Evolutionary conservation across 805 yeast species (phyloP).

Genomic region (Komagataella ulmi): DNA sequence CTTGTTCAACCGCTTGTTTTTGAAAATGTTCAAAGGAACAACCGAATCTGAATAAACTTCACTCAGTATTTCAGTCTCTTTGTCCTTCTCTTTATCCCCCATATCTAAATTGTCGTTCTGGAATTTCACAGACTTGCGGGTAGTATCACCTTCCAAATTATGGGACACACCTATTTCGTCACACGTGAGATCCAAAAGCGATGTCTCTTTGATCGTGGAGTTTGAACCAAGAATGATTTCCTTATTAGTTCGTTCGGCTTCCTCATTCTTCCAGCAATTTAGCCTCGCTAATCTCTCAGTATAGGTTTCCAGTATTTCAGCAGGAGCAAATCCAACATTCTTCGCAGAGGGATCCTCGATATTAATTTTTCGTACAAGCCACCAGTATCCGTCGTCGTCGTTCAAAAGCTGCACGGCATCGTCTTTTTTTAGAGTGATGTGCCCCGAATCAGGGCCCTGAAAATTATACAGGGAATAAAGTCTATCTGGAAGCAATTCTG

Average conservation of each 20-base stretch:
- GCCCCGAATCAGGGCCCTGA: slow-evolving; percentile 87
- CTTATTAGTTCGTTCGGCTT: slow-evolving; percentile 27
- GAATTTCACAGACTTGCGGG: slow-evolving; percentile 10
- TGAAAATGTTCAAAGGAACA: background rate
- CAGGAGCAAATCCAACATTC: slow-evolving; percentile 90
- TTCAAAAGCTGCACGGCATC: slow-evolving; percentile 74
- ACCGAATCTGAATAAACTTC: slow-evolving; percentile 1
- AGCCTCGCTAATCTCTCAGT: slow-evolving; percentile 83
- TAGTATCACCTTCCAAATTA: slow-evolving; percentile 4
- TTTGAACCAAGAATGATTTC: slow-evolving; percentile 4
- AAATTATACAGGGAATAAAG: slow-evolving; percentile 82
- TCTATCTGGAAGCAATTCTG: slow-evolving; percentile 69
- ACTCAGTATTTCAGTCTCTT: slow-evolving; percentile 2
- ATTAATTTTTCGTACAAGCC: slow-evolving; percentile 54
- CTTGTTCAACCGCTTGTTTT: slow-evolving; percentile 12
- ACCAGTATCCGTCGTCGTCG: slow-evolving; percentile 93
- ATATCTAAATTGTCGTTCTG: background rate
- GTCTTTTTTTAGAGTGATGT: slow-evolving; percentile 65
- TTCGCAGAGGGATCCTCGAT: slow-evolving; percentile 31
- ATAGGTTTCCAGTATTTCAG: slow-evolving; percentile 86
- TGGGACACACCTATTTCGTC: slow-evolving; percentile 5
- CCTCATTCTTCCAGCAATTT: slow-evolving; percentile 87
- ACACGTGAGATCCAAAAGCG: slow-evolving; percentile 13
- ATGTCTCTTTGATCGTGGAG: slow-evolving; percentile 14
- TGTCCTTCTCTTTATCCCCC: slow-evolving; percentile 9